Evolutionary conservation across 2,329 filamentous ascomycete genomes (phyloP).

Genomic region (Penicillium janthinellum): DNA sequence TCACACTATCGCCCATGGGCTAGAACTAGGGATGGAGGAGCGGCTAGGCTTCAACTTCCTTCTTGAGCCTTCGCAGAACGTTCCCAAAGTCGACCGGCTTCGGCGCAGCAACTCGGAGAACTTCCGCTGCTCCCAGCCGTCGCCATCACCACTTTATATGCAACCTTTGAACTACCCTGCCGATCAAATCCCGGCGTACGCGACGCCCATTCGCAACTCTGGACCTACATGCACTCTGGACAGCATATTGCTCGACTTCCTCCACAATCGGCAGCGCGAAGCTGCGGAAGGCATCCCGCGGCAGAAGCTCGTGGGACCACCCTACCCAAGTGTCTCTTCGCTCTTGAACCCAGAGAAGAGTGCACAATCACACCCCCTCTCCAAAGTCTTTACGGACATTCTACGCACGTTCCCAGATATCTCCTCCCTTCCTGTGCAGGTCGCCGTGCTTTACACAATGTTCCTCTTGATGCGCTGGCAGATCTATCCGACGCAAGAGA

Average conservation of each 20-base stretch:
- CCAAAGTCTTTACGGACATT: slow-evolving; percentile 83
- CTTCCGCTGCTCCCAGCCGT: slow-evolving; percentile 25
- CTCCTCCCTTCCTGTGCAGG: slow-evolving; percentile 74
- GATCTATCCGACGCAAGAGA: slow-evolving; percentile 75
- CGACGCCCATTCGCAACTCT: slow-evolving; percentile 59
- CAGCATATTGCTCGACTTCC: slow-evolving; percentile 75
- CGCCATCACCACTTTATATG: slow-evolving; percentile 27
- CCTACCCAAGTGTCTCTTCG: slow-evolving; percentile 77
- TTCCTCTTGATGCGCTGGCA: slow-evolving; percentile 86
- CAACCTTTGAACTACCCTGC: slow-evolving; percentile 27
- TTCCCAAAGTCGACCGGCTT: slow-evolving; percentile 55
- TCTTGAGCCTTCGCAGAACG: slow-evolving; percentile 61
- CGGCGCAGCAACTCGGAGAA: slow-evolving; percentile 31
- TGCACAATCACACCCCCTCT: slow-evolving; percentile 71
- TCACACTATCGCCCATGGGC: slow-evolving; percentile 52
- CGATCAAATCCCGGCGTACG: slow-evolving; percentile 37
- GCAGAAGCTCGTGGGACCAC: slow-evolving; percentile 70
- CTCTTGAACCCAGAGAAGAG: slow-evolving; percentile 71
- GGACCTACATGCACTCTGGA: slow-evolving; percentile 76
- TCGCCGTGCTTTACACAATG: slow-evolving; percentile 82
- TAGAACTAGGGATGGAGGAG: slow-evolving; percentile 63
- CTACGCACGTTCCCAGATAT: slow-evolving; percentile 81
- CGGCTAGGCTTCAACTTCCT: slow-evolving; percentile 73
- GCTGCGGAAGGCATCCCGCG: slow-evolving; percentile 66
- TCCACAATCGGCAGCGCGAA: slow-evolving; percentile 66